These are phyloP conservation scores for Pseudogymnoascus sp. DNA, from an alignment of 2,329 filamentous ascomycete species.

Conservation along the genomic window DNA sequence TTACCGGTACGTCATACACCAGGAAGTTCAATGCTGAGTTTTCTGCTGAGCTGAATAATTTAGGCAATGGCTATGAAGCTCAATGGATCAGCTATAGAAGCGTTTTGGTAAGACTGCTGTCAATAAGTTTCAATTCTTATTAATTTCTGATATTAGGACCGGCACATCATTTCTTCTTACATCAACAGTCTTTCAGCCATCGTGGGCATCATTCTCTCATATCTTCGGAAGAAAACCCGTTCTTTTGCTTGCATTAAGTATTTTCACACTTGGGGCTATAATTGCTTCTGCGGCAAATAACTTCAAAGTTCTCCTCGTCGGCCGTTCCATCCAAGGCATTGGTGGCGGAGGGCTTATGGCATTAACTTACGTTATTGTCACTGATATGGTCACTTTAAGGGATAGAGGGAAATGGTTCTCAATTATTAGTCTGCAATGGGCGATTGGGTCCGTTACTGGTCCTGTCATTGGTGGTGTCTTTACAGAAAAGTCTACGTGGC, in stretches of 20 bases:
- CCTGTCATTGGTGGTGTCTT: constrained; percentile 36
- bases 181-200: constrained; percentile 53
- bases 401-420: constrained; percentile 33
- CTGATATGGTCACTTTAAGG: constrained; percentile 38
- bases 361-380: constrained; percentile 37
- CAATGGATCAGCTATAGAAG: constrained; percentile 46
- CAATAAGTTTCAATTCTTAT: too few relatives aligned
- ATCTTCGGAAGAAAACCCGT: constrained; percentile 21
- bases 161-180: constrained; percentile 58
- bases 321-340: constrained; percentile 39
- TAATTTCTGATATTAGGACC: constrained; percentile 35
- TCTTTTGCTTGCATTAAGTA: constrained; percentile 18
- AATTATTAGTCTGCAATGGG: constrained; percentile 22
- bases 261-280: constrained; percentile 25
- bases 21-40: not conserved
- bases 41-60: not conserved
- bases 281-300: constrained; percentile 30
- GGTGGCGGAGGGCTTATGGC: constrained; percentile 42
- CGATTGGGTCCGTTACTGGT: constrained; percentile 27
- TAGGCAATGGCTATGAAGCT: constrained; percentile 48
- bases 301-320: constrained; percentile 25
- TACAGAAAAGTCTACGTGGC: constrained; percentile 30
- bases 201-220: constrained; percentile 24
- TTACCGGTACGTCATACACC: constrained; percentile 19
- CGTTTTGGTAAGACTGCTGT: constrained; percentile 40